Evolutionary conservation across 345 rosid species (phyloP).

Genomic region (Hypericum androsaemum): DNA sequence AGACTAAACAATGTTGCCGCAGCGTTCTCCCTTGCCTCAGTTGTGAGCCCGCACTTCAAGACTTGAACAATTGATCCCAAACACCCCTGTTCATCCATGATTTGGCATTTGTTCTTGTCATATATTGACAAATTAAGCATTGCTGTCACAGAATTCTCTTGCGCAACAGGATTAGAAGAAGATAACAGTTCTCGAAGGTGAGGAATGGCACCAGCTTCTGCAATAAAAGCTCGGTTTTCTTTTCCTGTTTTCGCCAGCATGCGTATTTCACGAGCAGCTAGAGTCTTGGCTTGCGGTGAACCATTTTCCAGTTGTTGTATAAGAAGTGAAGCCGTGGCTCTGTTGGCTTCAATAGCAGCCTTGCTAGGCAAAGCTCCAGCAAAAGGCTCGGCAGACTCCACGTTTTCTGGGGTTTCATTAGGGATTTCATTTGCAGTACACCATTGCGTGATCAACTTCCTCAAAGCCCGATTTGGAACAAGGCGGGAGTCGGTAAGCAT

Average conservation of each 20-base stretch:
- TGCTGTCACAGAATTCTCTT: slow-evolving; percentile 87
- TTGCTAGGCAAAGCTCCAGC: slow-evolving; percentile 49
- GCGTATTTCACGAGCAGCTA: slow-evolving; percentile 77
- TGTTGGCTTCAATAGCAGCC: slow-evolving; percentile 74
- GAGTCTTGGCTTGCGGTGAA: slow-evolving; percentile 47
- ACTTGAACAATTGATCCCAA: slow-evolving; percentile 62
- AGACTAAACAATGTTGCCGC: slow-evolving; percentile 91
- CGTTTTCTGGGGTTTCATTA: slow-evolving; percentile 40
- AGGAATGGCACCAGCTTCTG: slow-evolving; percentile 88
- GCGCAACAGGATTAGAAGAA: slow-evolving; percentile 52
- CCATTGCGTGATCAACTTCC: slow-evolving; percentile 81
- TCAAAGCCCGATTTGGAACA: slow-evolving; percentile 75
- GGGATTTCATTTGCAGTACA: slow-evolving; percentile 63
- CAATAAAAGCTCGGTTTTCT: slow-evolving; percentile 77
- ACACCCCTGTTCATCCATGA: slow-evolving; percentile 77
- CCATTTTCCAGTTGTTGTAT: slow-evolving; percentile 58
- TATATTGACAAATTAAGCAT: slow-evolving; percentile 82
- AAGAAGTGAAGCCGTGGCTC: slow-evolving; percentile 62
- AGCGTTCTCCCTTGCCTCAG: slow-evolving; percentile 85
- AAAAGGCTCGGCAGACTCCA: slow-evolving; percentile 43
- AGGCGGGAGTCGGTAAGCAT: slow-evolving; percentile 52
- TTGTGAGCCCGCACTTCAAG: slow-evolving; percentile 58
- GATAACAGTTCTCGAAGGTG: slow-evolving; percentile 49
- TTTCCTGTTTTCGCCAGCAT: slow-evolving; percentile 79
- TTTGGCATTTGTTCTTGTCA: slow-evolving; percentile 71